phyloP scores from a whole-genome alignment of 768 basidiomycete species.

The Rickenella mellea region DNA sequence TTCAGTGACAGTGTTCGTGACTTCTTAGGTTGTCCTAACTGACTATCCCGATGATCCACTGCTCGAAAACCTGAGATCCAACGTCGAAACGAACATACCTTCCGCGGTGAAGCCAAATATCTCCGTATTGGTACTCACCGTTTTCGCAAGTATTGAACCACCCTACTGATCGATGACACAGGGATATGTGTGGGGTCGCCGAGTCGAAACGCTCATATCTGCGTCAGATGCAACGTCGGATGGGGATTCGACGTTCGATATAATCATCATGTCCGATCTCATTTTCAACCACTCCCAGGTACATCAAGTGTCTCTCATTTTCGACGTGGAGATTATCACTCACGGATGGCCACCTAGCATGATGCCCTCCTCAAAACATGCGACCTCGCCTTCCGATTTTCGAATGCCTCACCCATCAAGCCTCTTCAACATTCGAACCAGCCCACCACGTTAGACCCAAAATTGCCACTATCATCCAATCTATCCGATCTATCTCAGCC shows the following conservation, averaged over 20 bases:
- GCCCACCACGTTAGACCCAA: background rate
- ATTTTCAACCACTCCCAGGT: constrained; percentile 94
- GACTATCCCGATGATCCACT: constrained; percentile 84
- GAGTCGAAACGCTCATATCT: constrained; percentile 36
- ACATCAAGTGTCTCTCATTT: constrained; percentile 5
- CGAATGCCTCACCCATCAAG: background rate
- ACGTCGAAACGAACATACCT: constrained; percentile 51
- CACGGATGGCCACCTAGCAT: constrained; percentile 41
- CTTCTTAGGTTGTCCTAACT: constrained; percentile 63
- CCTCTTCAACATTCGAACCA: background rate
- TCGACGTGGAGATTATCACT: constrained; percentile 2
- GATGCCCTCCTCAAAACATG: constrained; percentile 73
- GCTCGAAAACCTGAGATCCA: constrained; percentile 64
- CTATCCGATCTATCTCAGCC: constrained; percentile 14
- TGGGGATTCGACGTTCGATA: constrained; percentile 41
- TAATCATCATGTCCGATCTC: constrained; percentile 86
- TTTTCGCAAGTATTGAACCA: constrained; percentile 18
- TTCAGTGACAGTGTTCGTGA: background rate
- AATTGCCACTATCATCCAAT: no score
- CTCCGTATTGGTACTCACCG: constrained; percentile 24
- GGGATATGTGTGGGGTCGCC: constrained; percentile 81
- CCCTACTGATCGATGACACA: constrained; percentile 14
- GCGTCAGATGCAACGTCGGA: constrained; percentile 12
- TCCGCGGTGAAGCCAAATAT: constrained; percentile 11
- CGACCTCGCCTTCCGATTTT: constrained; percentile 25